Percentiles rank a stretch among this genome's conserved stretches.
Evolutionary conservation across 192 early-diverging fungal species (phyloP).

Genomic region (Coemansia asiatica): DNA sequence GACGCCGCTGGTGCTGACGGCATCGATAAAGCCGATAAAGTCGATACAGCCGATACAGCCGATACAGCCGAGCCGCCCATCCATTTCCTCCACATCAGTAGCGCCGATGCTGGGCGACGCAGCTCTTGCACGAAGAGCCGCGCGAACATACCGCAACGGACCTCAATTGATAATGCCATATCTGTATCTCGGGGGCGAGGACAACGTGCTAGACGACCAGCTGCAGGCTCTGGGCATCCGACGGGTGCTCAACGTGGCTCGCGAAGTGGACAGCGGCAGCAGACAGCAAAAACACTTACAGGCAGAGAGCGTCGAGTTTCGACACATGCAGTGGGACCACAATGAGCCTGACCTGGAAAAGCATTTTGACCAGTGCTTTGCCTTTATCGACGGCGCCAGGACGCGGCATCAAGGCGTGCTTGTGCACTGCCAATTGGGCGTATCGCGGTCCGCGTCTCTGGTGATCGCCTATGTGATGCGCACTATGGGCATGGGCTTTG

Average conservation of each 20-base stretch:
- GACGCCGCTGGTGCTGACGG: not conserved
- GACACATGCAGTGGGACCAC: constrained; percentile 75
- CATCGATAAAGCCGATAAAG: no score
- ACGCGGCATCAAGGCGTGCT: constrained; percentile 61
- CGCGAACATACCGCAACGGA: constrained; percentile 31
- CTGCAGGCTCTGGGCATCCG: constrained; percentile 13
- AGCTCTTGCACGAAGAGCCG: constrained; percentile 27
- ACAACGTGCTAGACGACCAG: constrained; percentile 21
- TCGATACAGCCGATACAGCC: no score
- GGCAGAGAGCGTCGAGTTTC: constrained; percentile 59
- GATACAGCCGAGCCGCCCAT: not conserved
- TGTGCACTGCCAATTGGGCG: constrained; percentile 86
- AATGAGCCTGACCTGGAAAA: constrained; percentile 62
- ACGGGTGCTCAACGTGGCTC: constrained; percentile 36
- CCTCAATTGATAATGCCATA: constrained; percentile 51
- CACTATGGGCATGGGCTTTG: constrained; percentile 56
- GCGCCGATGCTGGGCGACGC: constrained; percentile 6
- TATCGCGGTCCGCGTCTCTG: constrained; percentile 82
- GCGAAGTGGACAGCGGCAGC: constrained; percentile 13
- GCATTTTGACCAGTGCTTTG: constrained; percentile 64
- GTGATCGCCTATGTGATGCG: constrained; percentile 91
- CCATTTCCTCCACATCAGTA: not conserved
- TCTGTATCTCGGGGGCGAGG: constrained; percentile 40
- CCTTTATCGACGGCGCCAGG: constrained; percentile 65
- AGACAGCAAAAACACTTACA: no score